phyloP scores from a whole-genome alignment of 768 basidiomycete genomes.

The Mycena alexandri region DNA sequence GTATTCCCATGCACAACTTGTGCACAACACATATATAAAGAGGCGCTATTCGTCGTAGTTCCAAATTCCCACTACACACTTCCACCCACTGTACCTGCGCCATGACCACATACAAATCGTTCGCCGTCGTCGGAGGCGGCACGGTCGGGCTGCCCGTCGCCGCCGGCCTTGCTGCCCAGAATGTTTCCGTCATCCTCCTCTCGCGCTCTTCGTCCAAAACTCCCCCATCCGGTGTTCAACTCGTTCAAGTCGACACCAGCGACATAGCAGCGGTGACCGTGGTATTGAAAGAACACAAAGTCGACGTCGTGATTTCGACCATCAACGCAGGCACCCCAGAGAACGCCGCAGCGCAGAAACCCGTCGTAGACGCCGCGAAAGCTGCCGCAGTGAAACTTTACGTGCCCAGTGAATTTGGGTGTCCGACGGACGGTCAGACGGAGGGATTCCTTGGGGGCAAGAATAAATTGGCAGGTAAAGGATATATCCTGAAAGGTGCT shows the following conservation, averaged over 20 bases:
- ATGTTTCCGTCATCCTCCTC: no score
- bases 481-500: background rate
- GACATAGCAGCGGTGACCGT: background rate
- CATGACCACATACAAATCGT: no score
- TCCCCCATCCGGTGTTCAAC: background rate
- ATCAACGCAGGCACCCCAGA: slow-evolving; percentile 37
- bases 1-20: no score
- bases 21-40: no score
- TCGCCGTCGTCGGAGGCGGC: no score
- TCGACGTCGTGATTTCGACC: slow-evolving; percentile 51
- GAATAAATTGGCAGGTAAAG: slow-evolving; percentile 43
- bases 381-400: slow-evolving; percentile 53
- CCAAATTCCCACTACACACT: no score
- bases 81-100: no score
- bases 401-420: slow-evolving; percentile 53
- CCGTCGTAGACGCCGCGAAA: slow-evolving; percentile 49
- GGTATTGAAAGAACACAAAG: slow-evolving; percentile 40
- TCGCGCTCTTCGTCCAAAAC: background rate
- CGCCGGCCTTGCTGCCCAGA: no score
- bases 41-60: no score
- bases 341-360: background rate
- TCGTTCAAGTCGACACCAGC: background rate
- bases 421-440: slow-evolving; percentile 35
- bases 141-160: no score
- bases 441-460: slow-evolving; percentile 45